These are phyloP conservation scores for Aspergillus heteromorphus DNA, from an alignment of 495 filamentous ascomycete genomes.

Conservation along the genomic window DNA sequence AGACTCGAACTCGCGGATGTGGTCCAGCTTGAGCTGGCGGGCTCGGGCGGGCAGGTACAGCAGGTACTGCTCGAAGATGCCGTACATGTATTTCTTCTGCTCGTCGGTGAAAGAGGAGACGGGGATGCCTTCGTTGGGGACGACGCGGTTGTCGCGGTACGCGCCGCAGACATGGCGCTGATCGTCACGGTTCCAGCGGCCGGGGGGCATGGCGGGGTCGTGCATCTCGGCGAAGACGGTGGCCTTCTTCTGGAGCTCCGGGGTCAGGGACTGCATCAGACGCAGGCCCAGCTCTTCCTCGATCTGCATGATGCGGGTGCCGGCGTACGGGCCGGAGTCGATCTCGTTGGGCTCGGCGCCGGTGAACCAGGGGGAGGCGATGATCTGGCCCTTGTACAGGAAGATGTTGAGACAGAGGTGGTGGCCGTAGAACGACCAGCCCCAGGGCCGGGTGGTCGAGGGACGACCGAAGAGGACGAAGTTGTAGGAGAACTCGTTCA, in stretches of 20 bases:
- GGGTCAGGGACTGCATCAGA: slow-evolving; percentile 60
- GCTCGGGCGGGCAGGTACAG: slow-evolving; percentile 55
- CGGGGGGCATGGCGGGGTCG: slow-evolving; percentile 57
- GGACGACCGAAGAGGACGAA: slow-evolving; percentile 58
- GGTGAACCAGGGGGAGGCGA: slow-evolving; percentile 66
- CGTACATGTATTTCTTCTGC: slow-evolving; percentile 50
- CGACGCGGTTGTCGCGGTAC: slow-evolving; percentile 67
- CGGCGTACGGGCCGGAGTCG: slow-evolving; percentile 54
- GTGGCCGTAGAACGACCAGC: slow-evolving; percentile 71
- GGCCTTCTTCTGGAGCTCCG: slow-evolving; percentile 44
- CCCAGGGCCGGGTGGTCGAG: slow-evolving; percentile 54
- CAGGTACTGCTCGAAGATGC: slow-evolving; percentile 55
- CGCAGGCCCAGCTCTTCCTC: slow-evolving; percentile 58
- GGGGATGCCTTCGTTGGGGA: slow-evolving; percentile 65
- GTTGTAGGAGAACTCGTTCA: slow-evolving; percentile 74
- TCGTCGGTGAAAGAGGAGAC: slow-evolving; percentile 34
- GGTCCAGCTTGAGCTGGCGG: slow-evolving; percentile 44
- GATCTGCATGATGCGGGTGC: slow-evolving; percentile 57
- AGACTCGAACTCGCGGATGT: slow-evolving; percentile 45
- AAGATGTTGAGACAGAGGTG: slow-evolving; percentile 68
- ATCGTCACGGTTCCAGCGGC: slow-evolving; percentile 70
- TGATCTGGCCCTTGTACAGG: slow-evolving; percentile 52
- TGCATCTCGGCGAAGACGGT: slow-evolving; percentile 51
- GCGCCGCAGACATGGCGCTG: slow-evolving; percentile 70
- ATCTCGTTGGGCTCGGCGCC: slow-evolving; percentile 74